Conservation (phyloP, 2,329 filamentous ascomycete genomes). For the Fusarium nanum region DNA sequence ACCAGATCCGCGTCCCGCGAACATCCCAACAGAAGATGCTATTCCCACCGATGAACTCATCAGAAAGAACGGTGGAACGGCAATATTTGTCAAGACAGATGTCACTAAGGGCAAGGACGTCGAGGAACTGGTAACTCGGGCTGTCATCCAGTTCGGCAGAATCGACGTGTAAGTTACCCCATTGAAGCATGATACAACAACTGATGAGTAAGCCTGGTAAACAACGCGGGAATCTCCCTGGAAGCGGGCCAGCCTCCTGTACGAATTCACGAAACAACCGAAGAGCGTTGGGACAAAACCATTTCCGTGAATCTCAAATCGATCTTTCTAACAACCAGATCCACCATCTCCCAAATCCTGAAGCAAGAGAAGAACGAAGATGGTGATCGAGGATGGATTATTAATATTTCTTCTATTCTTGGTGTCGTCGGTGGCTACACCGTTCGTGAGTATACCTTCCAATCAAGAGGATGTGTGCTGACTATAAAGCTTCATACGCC, state of each 20-base stretch:
- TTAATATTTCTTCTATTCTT: constrained; percentile 60
- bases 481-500: constrained; percentile 52
- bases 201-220: constrained; percentile 48
- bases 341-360: constrained; percentile 61
- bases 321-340: constrained; percentile 58
- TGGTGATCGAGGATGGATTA: constrained; percentile 61
- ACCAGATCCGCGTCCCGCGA: constrained; percentile 39
- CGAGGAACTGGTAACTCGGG: constrained; percentile 50
- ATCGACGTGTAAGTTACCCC: constrained; percentile 43
- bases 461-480: not conserved
- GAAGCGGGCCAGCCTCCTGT: constrained; percentile 25
- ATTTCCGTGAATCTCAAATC: constrained; percentile 54
- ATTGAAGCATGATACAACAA: fast-evolving
- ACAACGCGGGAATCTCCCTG: constrained; percentile 58
- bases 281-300: constrained; percentile 58
- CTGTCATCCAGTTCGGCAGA: constrained; percentile 35
- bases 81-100: constrained; percentile 58
- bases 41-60: constrained; percentile 52
- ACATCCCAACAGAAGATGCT: constrained; percentile 47
- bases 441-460: constrained; percentile 31
- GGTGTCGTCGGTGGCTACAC: constrained; percentile 51
- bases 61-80: constrained; percentile 47
- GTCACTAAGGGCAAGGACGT: constrained; percentile 54
- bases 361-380: constrained; percentile 54
- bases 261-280: constrained; percentile 59